Conservation (phyloP, 176 grass and related monocot genomes). For the Elymus sibiricus region DNA sequence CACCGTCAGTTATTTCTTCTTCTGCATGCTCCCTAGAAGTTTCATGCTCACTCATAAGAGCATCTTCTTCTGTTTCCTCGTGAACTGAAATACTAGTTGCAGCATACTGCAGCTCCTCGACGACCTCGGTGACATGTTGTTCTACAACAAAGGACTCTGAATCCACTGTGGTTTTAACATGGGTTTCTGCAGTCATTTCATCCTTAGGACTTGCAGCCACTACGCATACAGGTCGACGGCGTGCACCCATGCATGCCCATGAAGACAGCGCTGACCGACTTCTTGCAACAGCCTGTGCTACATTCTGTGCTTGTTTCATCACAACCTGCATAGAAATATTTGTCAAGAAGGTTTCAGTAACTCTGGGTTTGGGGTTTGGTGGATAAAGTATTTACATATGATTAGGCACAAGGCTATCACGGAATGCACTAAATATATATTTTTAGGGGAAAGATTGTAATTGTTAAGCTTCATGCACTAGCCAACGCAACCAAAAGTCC, state of each 20-base stretch:
- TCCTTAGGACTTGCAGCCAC: conserved; percentile 47
- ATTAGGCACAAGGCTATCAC: conserved; percentile 9
- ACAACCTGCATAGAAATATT: conserved; percentile 52
- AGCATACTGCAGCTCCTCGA: conserved; percentile 58
- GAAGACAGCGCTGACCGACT: conserved; percentile 76
- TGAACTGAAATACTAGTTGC: conserved; percentile 49
- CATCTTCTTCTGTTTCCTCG: conserved; percentile 68
- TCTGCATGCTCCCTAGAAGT: conserved; percentile 41
- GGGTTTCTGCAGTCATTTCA: conserved; percentile 43
- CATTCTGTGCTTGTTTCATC: conserved; percentile 87
- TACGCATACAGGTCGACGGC: conserved; percentile 57
- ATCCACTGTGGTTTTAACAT: conserved; percentile 34
- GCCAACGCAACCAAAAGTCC: too few species aligned
- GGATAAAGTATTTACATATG: background rate
- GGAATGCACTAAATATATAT: background rate
- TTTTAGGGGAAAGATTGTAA: too few species aligned
- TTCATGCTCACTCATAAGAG: conserved; percentile 57
- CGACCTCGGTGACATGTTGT: conserved; percentile 30
- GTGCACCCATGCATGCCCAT: conserved; percentile 96
- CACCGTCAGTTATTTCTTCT: conserved; percentile 67
- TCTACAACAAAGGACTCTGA: conserved; percentile 51
- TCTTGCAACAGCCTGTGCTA: conserved; percentile 92
- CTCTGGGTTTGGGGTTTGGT: background rate
- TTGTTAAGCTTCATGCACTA: too few species aligned
- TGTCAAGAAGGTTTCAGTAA: background rate